Evolutionary conservation across 306 rosid species (phyloP), one percentile per base, ranked within the genome.

Genomic region (Hippophae tibetana): DNA sequence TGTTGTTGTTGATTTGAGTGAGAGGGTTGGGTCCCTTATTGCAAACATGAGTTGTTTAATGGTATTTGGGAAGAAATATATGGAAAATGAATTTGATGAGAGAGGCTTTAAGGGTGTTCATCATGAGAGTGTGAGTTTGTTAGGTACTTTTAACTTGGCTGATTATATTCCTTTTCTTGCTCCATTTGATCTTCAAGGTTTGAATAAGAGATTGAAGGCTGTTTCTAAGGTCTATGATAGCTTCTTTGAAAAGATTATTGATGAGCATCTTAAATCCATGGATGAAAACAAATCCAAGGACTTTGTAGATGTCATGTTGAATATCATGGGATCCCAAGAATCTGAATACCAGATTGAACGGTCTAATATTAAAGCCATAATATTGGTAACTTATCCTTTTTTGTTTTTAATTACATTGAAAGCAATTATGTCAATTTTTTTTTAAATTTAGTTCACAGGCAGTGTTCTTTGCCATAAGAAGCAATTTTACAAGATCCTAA

Each of bases 151-250:
- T 56, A 78, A 73, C 66, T 1, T 73, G 12, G 73, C 74, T 10
- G 82, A 78, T 78, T 73, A n/a, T 55, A 49, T 72, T 27, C 72
- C 77, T 55, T 72, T 47, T 42, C 44, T 72, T 42, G 51, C 40
- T 6, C 3, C 27, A 6, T 59, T 78, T 69, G 79, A 78, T 66
- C 51, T 42, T 48, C 79, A 78, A 73, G 79, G 82, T 47, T 25
- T 69, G 10, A 52, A 25, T 31, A 51, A 18, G 31, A 31, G 18
- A 11, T 1, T 49, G 7, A 73, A 58, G 25, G 65, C 65, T 65
- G 9, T 3, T 42, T 31, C 70, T 3, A 52, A 61, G 47, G 41
- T 7, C 1, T 0, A 52, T 0, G 73, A 78, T 27, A 9, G 42
- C 25, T 7, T 62, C 3, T 10, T 73, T 5, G 78, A 78, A 57